phyloP scores from a whole-genome alignment of 176 grass and related monocot genomes.

The Zea luxurians region DNA sequence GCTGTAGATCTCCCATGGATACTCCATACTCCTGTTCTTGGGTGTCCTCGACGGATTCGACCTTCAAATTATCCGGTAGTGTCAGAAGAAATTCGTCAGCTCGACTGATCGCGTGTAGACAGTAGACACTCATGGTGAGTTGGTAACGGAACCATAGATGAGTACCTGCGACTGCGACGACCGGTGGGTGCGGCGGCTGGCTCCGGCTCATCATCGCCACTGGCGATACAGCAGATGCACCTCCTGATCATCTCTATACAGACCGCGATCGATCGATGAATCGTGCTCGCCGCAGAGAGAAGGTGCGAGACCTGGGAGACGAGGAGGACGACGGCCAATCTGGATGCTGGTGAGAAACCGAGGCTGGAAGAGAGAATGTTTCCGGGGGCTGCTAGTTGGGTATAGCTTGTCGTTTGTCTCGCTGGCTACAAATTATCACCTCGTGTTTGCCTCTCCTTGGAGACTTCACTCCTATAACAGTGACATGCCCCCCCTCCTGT shows the following conservation, averaged over 20 bases:
- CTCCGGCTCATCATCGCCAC: conserved; percentile 32
- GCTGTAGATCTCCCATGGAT: conserved; percentile 72
- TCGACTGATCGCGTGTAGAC: background rate
- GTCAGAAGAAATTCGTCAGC: background rate
- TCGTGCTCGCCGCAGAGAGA: background rate
- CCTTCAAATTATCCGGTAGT: background rate
- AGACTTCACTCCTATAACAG: conserved; percentile 39
- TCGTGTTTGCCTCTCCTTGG: conserved; percentile 50
- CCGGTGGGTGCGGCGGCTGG: background rate
- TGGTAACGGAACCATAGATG: background rate
- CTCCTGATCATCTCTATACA: conserved; percentile 41
- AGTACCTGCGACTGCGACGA: conserved; percentile 31
- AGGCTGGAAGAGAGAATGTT: conserved; percentile 38
- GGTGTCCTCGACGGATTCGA: conserved; percentile 27
- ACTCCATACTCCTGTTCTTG: conserved; percentile 51
- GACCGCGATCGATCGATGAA: background rate
- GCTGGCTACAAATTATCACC: conserved; percentile 42
- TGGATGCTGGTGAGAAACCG: conserved; percentile 38
- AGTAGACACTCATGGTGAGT: too few relatives aligned
- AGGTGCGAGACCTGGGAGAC: background rate
- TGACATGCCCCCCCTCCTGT: background rate
- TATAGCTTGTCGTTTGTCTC: conserved; percentile 32
- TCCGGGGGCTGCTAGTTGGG: background rate
- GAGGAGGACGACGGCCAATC: background rate
- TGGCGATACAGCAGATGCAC: conserved; percentile 55